Percentiles rank a stretch among this genome's conserved stretches.
phyloP scores from a whole-genome alignment of 2,329 filamentous ascomycete genomes.

The Truncatella angustata region DNA sequence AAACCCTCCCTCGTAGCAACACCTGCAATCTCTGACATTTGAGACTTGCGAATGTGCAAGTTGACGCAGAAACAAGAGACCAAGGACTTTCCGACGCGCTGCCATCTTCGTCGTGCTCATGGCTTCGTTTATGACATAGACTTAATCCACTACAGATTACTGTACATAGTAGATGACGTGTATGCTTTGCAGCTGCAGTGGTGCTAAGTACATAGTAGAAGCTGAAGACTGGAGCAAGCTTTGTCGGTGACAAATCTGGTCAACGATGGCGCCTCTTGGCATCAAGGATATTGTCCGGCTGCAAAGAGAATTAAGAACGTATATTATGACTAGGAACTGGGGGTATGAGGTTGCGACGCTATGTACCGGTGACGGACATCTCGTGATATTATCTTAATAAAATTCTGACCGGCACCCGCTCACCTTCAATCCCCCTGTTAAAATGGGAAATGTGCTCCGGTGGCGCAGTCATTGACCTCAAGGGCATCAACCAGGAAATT shows the following conservation, averaged over 20 bases:
- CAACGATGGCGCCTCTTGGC: conserved; percentile 17
- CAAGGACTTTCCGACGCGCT: too few species aligned
- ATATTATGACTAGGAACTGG: conserved; percentile 23
- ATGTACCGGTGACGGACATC: conserved; percentile 9
- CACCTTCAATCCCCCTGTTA: conserved; percentile 7
- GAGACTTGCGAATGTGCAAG: too few species aligned
- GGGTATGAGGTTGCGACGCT: conserved; percentile 21
- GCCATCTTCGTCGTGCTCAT: too few species aligned
- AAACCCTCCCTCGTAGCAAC: too few species aligned
- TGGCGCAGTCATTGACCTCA: too few species aligned
- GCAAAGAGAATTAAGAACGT: conserved; percentile 20
- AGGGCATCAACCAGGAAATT: too few species aligned
- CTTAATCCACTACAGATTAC: background rate
- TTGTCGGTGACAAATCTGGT: conserved; percentile 14
- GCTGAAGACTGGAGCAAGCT: conserved; percentile 13
- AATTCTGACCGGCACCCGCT: conserved; percentile 13
- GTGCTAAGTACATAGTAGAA: conserved; percentile 9
- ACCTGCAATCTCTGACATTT: too few species aligned
- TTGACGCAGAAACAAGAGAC: too few species aligned
- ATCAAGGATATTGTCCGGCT: conserved; percentile 20
- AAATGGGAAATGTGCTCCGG: too few species aligned
- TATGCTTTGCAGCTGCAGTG: conserved; percentile 22
- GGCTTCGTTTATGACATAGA: too few species aligned
- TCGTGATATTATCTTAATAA: conserved; percentile 11
- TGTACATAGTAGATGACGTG: conserved; percentile 18